phyloP scores from a whole-genome alignment of 75 land plant species.

The Cunninghamia lanceolata region DNA sequence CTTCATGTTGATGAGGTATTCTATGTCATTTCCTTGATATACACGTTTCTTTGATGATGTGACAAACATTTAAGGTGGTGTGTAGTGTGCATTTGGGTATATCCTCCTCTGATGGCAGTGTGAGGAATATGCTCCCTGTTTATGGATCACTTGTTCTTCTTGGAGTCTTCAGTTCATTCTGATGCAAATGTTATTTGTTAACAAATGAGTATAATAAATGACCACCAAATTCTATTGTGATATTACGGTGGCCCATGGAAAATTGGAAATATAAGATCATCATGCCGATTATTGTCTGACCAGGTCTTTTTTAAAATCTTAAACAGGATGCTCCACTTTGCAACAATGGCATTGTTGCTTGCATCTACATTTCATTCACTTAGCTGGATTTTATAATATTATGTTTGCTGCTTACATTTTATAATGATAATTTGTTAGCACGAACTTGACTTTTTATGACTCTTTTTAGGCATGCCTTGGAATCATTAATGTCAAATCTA shows the following conservation, averaged over 20 bases:
- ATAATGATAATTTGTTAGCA: too few species aligned
- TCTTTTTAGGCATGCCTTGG: background rate
- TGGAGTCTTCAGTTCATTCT: background rate
- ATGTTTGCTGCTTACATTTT: background rate
- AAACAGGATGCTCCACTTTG: background rate
- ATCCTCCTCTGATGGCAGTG: background rate
- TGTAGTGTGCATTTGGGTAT: too few species aligned
- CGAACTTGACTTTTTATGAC: background rate
- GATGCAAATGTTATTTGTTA: background rate
- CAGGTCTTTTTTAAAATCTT: background rate
- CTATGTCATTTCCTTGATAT: too few species aligned
- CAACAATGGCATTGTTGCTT: background rate
- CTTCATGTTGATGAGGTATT: too few species aligned
- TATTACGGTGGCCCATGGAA: background rate
- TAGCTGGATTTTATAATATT: background rate
- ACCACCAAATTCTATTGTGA: background rate
- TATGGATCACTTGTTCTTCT: background rate
- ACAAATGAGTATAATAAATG: background rate
- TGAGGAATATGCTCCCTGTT: too few species aligned
- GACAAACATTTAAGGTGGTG: too few species aligned
- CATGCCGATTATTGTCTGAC: background rate
- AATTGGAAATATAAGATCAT: background rate
- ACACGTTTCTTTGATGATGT: too few species aligned
- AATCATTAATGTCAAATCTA: background rate
- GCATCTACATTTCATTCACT: background rate